These are phyloP conservation scores for Pseudocercospora ulei DNA, from an alignment of 2,329 filamentous ascomycete genomes.

Conservation along the genomic window DNA sequence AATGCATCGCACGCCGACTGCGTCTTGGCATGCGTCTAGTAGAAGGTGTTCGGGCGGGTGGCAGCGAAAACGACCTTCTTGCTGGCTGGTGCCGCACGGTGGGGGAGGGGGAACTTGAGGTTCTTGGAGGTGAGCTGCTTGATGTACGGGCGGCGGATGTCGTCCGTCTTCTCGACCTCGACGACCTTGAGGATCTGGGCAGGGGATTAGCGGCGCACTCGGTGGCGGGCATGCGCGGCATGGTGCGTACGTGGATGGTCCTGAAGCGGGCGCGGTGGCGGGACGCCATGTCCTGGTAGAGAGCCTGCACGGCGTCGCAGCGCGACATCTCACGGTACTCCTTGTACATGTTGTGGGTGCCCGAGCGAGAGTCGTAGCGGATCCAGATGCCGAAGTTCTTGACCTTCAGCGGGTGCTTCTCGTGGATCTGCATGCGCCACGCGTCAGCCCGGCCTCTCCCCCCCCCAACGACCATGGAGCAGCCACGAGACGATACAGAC, in stretches of 20 bases:
- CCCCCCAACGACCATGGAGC: not conserved
- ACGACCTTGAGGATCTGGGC: conserved; percentile 90
- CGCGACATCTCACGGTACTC: conserved; percentile 99
- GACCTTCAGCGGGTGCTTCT: conserved; percentile 99
- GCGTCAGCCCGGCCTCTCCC: conserved; percentile 13
- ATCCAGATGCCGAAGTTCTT: conserved; percentile 99
- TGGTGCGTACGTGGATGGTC: conserved; percentile 76
- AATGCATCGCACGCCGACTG: conserved; percentile 29
- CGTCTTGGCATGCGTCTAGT: conserved; percentile 68
- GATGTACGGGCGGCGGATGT: conserved; percentile 98
- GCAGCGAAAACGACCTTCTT: conserved; percentile 88
- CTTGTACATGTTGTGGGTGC: conserved; percentile 99
- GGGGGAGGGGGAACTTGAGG: conserved; percentile 97
- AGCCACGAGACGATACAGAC: conserved; percentile 46
- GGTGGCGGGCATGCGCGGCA: too few species aligned
- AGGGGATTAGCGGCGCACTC: conserved; percentile 3
- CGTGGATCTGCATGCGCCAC: conserved; percentile 66
- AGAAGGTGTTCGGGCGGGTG: conserved; percentile 93
- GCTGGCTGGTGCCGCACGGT: conserved; percentile 75
- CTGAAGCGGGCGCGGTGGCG: conserved; percentile 96
- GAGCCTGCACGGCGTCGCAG: conserved; percentile 85
- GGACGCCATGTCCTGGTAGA: conserved; percentile 99
- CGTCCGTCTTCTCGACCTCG: conserved; percentile 87
- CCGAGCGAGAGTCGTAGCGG: conserved; percentile 98
- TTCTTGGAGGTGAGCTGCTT: conserved; percentile 92